Evolutionary conservation across 2,329 filamentous ascomycete genomes (phyloP).

Genomic region (Phyllachora maydis): DNA sequence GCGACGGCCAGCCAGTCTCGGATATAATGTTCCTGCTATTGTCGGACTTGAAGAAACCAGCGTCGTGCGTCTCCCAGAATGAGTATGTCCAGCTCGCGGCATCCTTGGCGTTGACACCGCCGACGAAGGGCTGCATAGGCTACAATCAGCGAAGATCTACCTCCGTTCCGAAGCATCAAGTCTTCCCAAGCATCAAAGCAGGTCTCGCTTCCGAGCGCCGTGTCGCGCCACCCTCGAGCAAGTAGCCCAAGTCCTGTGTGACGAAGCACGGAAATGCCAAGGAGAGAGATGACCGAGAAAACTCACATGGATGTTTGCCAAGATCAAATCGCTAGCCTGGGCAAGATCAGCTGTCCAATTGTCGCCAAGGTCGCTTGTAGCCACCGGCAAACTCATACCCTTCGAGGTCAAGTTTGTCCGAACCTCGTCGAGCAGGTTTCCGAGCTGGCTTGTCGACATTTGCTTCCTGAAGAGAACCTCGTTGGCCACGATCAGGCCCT

Average conservation of each 20-base stretch:
- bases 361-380: slow-evolving; percentile 75
- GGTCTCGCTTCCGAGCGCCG: too few relatives aligned
- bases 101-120: slow-evolving; percentile 44
- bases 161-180: too few relatives aligned
- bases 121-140: slow-evolving; percentile 96
- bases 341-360: slow-evolving; percentile 62
- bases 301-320: slow-evolving; percentile 96
- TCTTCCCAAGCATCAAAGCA: too few relatives aligned
- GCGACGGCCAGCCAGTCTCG: slow-evolving; percentile 80
- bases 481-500: slow-evolving; percentile 65
- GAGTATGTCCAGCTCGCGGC: slow-evolving; percentile 64
- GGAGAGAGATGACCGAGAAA: too few relatives aligned
- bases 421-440: slow-evolving; percentile 43
- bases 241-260: too few relatives aligned
- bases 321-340: slow-evolving; percentile 59
- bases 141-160: too few relatives aligned
- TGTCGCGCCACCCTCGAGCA: too few relatives aligned
- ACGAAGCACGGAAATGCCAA: too few relatives aligned
- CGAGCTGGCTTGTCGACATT: slow-evolving; percentile 43
- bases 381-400: slow-evolving; percentile 52
- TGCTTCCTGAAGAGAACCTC: slow-evolving; percentile 61
- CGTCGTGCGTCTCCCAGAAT: slow-evolving; percentile 61
- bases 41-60: slow-evolving; percentile 40
- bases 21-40: slow-evolving; percentile 56
- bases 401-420: slow-evolving; percentile 49